phyloP scores from a whole-genome alignment of 2,329 filamentous ascomycete species.

The Exutisphaerella laricina region DNA sequence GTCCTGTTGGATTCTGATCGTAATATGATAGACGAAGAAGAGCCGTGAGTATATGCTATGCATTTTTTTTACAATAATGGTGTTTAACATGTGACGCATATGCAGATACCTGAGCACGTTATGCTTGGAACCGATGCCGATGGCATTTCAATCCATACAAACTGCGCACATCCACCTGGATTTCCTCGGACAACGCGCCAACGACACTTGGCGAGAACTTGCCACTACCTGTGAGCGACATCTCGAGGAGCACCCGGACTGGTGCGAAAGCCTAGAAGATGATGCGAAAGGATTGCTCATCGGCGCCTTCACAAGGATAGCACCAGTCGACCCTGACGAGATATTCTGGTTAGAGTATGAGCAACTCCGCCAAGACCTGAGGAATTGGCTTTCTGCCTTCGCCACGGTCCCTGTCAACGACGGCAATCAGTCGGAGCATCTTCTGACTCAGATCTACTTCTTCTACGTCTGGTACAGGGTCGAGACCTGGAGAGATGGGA shows the following conservation, averaged over 20 bases:
- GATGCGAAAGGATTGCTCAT: background rate
- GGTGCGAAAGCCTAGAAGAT: slow-evolving; percentile 2
- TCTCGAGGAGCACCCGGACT: slow-evolving; percentile 1
- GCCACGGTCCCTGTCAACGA: background rate
- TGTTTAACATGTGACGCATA: no score
- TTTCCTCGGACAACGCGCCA: slow-evolving; percentile 1
- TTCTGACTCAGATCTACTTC: slow-evolving; percentile 7
- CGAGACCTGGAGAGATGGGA: slow-evolving; percentile 5
- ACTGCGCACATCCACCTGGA: slow-evolving; percentile 4
- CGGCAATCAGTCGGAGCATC: slow-evolving; percentile 1
- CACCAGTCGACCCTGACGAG: slow-evolving; percentile 1
- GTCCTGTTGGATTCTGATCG: slow-evolving; percentile 11
- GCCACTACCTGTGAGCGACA: slow-evolving; percentile 2
- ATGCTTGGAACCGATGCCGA: slow-evolving; percentile 1
- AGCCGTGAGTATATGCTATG: slow-evolving; percentile 1
- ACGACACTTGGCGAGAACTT: slow-evolving; percentile 2
- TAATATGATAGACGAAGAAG: slow-evolving; percentile 7
- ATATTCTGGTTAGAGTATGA: background rate
- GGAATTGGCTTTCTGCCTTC: slow-evolving; percentile 4
- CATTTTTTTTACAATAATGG: no score
- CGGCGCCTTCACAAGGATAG: background rate
- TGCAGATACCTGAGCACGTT: slow-evolving; percentile 5
- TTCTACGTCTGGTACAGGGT: slow-evolving; percentile 5
- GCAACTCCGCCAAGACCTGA: slow-evolving; percentile 3
- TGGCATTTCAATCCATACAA: background rate